Evolutionary conservation across 2,329 filamentous ascomycete genomes (phyloP), one percentile per base, ranked within the genome.

Genomic region (Epicoccum nigrum): DNA sequence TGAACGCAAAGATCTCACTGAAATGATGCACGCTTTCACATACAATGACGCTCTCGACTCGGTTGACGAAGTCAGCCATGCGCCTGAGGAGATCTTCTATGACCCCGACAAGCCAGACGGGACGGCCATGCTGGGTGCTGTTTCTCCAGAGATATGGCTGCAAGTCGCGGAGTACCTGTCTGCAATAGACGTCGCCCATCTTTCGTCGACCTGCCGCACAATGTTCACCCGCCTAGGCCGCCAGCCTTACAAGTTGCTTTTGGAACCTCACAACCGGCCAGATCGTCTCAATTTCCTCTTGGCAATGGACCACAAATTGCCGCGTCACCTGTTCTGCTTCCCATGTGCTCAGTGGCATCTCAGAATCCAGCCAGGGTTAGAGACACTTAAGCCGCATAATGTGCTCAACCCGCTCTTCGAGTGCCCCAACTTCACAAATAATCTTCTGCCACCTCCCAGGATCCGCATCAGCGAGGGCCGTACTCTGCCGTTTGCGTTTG

Each of bases 271-370:
- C 6, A 80, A 84, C 57, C 68, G 68, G 35, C 57, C 74, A 4
- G 66, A 80, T 51, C 79, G 78, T 42, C 71, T 78, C 37, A 69
- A 77, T 4, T 84, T 86, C 61, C 74, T 86, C 4, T 62, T 76
- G 11, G 65, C 69, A 2, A 74, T 85, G 62, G 82, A 86, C 54
- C 64, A 70, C 11, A 65, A 75, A 13, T 71, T 83, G 15, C 83
- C 83, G 2, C 72, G 77, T 28, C 81, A 86, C 59, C 74, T 86
- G 6, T 76, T 86, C 45, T 86, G 84, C 67, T 83, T 84, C 62
- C 77, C 79, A 4, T 86, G 84, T 63, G 77, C 71, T 12, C 73
- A 69, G 47, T 86, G 81, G 66, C 84, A 86, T 63, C 67, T 75
- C 4, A 78, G 84, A 34, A 80, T 75, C 1, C 74, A 80, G 43